Base-by-base conservation (phyloP, 78 protist genomes). In the Blattamonas nauphoetae region DNA sequence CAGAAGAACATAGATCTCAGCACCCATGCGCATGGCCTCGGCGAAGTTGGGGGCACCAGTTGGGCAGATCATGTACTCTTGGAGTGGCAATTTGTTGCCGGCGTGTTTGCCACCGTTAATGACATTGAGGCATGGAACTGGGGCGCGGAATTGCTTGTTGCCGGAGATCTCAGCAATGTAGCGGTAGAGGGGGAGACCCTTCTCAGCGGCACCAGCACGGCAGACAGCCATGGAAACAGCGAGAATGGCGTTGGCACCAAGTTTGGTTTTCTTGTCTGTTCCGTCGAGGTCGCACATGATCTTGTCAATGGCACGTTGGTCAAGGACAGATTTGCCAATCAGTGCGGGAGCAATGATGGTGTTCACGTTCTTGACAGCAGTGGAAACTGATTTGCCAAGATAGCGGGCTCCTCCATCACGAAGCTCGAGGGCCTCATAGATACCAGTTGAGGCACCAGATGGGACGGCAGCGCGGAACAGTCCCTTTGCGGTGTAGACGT, bases 31-130 rank as follows among this genome's bases (percentile, higher is more conserved):
- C 91, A 94, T 81, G 84, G 96, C 97, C 85, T 98, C 99, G 6
- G 46, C 43, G 96, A 97, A 97, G 45, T n/a, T 36, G 43, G 87
- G 0, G 5, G 98, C 99, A 45, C 97, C 97, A 44, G 88, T 84
- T 64, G 95, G 95, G 45, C 77, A 86, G 45, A 94, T 90, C 98
- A 97, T 96, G 93, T 94, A 97, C 94, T 96, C 99, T 90, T 96
- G 98, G 93, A 95, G 92, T 36, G 94, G 93, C 32, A 96, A 93
- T 83, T 89, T 79, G 93, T 95, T 96, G 83, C 99, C 99, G 33
- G 99, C 99, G 91, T 98, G 99, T 44, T 43, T 84, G 84, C 87
- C 99, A 43, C 99, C 99, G 94, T 98, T 98, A 93, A 98, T 94
- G 80, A 98, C 95, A 93, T 98, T 98, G 94, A 98, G 91, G 41